Evolutionary conservation across 148 eudicot genomes (phyloP).

Genomic region (Rhododendron williamsianum): DNA sequence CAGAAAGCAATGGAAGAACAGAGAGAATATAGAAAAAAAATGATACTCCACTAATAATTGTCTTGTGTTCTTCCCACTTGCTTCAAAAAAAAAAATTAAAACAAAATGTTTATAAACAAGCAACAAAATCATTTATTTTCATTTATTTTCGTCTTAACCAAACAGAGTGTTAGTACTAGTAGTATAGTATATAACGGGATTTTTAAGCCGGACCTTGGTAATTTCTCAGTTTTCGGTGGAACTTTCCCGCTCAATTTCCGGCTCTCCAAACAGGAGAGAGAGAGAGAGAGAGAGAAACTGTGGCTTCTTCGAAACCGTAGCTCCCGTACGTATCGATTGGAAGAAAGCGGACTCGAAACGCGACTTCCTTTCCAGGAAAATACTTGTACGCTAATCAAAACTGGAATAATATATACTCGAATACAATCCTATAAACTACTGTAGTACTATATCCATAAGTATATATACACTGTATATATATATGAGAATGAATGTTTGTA

Average conservation of each 20-base stretch:
- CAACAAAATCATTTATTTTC: not conserved
- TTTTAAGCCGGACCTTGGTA: slow-evolving; percentile 6
- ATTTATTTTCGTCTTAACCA: not conserved
- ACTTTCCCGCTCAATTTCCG: slow-evolving; percentile 12
- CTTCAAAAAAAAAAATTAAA: not conserved
- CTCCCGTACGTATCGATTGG: not conserved
- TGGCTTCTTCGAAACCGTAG: not conserved
- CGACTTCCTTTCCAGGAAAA: not conserved
- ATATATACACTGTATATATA: too few relatives aligned
- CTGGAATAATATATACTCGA: not conserved
- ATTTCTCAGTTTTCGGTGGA: not conserved
- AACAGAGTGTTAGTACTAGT: not conserved
- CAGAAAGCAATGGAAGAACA: not conserved
- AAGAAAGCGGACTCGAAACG: not conserved
- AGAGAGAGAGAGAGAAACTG: not conserved
- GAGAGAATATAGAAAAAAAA: not conserved
- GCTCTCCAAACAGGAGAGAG: not conserved
- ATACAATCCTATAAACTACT: not conserved
- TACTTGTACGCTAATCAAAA: not conserved
- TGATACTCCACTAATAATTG: not conserved
- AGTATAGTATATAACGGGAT: not conserved
- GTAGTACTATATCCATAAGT: not conserved
- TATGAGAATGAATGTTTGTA: too few relatives aligned
- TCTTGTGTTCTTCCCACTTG: not conserved
- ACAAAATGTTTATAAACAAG: not conserved